phyloP scores from a whole-genome alignment of 495 filamentous ascomycete species.

The Pyrenula aspistea region DNA sequence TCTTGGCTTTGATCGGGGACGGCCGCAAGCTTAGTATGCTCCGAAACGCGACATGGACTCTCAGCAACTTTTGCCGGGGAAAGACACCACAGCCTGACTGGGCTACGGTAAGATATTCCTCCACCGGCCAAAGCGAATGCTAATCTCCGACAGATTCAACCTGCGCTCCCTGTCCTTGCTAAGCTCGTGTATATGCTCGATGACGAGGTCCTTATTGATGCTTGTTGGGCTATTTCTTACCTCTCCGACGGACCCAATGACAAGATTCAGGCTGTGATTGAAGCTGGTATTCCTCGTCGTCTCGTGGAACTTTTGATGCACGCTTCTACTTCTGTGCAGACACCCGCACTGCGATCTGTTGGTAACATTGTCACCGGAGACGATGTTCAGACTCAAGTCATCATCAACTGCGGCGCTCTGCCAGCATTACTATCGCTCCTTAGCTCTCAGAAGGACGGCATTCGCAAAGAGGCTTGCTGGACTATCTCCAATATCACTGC shows the following conservation, averaged over 20 bases:
- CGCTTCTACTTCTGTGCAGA: slow-evolving; percentile 97
- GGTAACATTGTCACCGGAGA: slow-evolving; percentile 99
- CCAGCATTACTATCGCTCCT: slow-evolving; percentile 85
- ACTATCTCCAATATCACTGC: slow-evolving; percentile 99
- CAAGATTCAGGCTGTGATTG: slow-evolving; percentile 99
- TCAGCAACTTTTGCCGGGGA: slow-evolving; percentile 99
- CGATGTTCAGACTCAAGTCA: slow-evolving; percentile 97
- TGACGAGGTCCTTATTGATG: slow-evolving; percentile 97
- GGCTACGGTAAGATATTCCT: slow-evolving; percentile 54
- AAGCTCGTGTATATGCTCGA: slow-evolving; percentile 98
- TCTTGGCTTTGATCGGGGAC: slow-evolving; percentile 82
- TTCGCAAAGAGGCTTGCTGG: slow-evolving; percentile 99
- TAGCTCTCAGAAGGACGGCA: slow-evolving; percentile 94
- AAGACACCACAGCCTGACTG: slow-evolving; percentile 99
- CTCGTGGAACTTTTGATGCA: slow-evolving; percentile 97
- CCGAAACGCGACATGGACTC: slow-evolving; percentile 95
- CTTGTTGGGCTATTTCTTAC: slow-evolving; percentile 99
- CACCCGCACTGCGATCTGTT: slow-evolving; percentile 90
- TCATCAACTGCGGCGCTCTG: slow-evolving; percentile 95
- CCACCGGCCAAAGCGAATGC: not conserved
- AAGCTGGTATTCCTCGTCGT: slow-evolving; percentile 92
- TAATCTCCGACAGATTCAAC: slow-evolving; percentile 57
- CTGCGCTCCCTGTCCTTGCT: slow-evolving; percentile 89
- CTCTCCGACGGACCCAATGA: slow-evolving; percentile 98
- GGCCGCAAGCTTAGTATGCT: slow-evolving; percentile 99